Base-by-base conservation (phyloP, 805 yeast species). In the Barnettozyma californica region DNA sequence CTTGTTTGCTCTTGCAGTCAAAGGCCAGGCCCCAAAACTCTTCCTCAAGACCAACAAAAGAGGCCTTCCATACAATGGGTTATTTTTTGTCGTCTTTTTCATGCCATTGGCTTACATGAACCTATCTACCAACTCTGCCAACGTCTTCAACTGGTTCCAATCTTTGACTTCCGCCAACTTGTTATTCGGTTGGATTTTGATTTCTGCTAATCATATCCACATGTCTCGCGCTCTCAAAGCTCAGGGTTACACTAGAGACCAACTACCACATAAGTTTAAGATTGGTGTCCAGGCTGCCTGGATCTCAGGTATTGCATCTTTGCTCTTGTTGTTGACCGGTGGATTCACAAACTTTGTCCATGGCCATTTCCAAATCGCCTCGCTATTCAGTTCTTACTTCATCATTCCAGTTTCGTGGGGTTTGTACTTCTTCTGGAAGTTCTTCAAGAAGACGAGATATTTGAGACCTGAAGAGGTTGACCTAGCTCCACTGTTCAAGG, bases 401-500 rank as follows among this genome's bases (percentile, higher is more conserved):
- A 36, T 48, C 14, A 31, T 53, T 9, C 67, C 69, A 23, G 52
- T 69, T 44, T 43, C 60, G 23, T 26, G 58, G 18, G 57, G 55
- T 3, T 52, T 69, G 33, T 65, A 52, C 44, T 38, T 57, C 16
- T 59, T 57, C 51, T 69, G 71, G 69, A 67, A 67, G 37, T 18
- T 67, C 23, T 52, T 56, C 52, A 66, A 64, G 49, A 55, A 44
- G 43, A 64, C 70, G 2, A 64, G 55, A 50, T 55, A 65, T 41
- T 56, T 68, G 48, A 61, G 58, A 43, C 62, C 74, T 1, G 46
- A 52, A 18, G 70, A 76, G 51, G 73, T 69, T 38, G 78, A 76
- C 59, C 64, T 76, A 18, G 55, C 44, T 27, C 33, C 59, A 3
- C 51, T 65, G 37, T 65, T 65, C 46, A 47, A 46, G 44, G 68